Base-by-base conservation (phyloP, 2,329 filamentous ascomycete species). In the Lachnellula suecica region DNA sequence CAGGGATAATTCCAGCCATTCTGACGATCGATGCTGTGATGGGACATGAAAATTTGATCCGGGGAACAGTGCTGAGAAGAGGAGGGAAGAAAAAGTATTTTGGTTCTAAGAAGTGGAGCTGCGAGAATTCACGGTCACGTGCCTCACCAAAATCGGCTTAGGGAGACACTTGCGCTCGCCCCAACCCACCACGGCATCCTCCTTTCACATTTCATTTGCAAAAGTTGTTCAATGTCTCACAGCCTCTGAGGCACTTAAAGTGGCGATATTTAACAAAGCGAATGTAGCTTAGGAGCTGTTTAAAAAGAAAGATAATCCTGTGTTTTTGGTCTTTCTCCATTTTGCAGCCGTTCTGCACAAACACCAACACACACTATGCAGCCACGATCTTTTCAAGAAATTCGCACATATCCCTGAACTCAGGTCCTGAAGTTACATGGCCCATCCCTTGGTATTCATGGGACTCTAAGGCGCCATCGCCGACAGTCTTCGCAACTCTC, bases 361-460 rank as follows among this genome's bases (percentile, higher is more conserved):
- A 34, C 31, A 34, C 13, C n/a, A n/a, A n/a, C n/a, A n/a, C n/a
- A n/a, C n/a, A 19, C 13, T 47, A 57, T 35, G 45, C 52, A 20
- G 57, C 53, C 19, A 59, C 23, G n/a, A 58, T 43, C 15, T 24
- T 52, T 41, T 57, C 59, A 40, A 62, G 34, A 46, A 62, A 78
- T 8, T 47, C 52, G 59, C 72, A 74, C 49, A 79, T 59, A 63
- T 79, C 75, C 56, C 71, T 68, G 54, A 79, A 59, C 58, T 77
- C 71, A 11, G 67, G 59, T 10, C 71, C 71, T 49, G 59, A 67
- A 34, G 75, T 68, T 9, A 66, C 65, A 67, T 80, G 77, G 1
- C 71, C 74, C 63, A 79, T 66, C 0, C 72, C 74, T 45, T 78
- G 72, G 63, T 79, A 79, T 56, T 76, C 74, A 51, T 74, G 68